phyloP scores from a whole-genome alignment of 805 yeast genomes.

The Candida cerambycidarum region DNA sequence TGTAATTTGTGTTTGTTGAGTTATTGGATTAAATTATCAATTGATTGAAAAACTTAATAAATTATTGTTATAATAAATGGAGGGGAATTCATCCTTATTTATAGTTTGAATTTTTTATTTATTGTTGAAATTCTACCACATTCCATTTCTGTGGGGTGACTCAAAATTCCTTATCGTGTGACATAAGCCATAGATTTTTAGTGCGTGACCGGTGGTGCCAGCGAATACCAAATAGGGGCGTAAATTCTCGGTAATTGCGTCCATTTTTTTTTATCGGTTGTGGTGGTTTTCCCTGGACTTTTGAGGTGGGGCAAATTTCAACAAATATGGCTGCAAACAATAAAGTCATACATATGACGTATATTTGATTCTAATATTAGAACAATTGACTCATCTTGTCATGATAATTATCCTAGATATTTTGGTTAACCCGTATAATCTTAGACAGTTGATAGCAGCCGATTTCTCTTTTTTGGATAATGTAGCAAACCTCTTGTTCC shows the following conservation, averaged over 20 bases:
- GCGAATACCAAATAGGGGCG: not conserved
- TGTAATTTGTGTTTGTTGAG: too few relatives aligned
- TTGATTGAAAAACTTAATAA: not conserved
- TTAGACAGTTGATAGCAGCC: conserved; percentile 8
- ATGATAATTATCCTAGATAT: conserved; percentile 7
- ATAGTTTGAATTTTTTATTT: not conserved
- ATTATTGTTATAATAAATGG: not conserved
- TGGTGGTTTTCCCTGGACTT: too few relatives aligned
- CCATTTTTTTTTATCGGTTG: too few relatives aligned
- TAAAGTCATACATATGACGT: too few relatives aligned
- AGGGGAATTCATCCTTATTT: not conserved
- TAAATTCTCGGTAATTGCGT: not conserved
- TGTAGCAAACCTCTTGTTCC: conserved; percentile 4
- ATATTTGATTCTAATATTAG: too few relatives aligned
- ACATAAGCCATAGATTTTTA: not conserved
- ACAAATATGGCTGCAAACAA: too few relatives aligned
- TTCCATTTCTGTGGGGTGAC: conserved; percentile 10
- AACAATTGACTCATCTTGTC: not conserved
- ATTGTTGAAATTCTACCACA: not conserved
- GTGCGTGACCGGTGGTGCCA: conserved; percentile 3
- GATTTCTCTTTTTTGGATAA: conserved; percentile 7
- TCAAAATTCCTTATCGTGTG: conserved; percentile 5
- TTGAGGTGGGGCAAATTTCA: too few relatives aligned
- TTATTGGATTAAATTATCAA: not conserved
- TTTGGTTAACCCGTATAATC: conserved; percentile 9